These are phyloP conservation scores for Fistulinella prunicolor DNA, from an alignment of 768 basidiomycete genomes.

Conservation along the genomic window DNA sequence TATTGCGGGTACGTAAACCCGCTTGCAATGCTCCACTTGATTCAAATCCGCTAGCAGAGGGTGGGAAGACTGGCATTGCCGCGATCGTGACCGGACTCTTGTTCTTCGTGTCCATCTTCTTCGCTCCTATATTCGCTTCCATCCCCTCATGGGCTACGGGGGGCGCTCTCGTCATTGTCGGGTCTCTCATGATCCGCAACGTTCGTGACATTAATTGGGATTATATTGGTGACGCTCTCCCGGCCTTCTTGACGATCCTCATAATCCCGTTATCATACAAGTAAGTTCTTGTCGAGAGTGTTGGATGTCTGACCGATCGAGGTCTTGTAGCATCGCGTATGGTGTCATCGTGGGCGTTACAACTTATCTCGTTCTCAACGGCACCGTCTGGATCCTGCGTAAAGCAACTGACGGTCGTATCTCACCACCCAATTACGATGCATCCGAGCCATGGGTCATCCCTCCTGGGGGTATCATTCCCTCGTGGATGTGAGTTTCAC, in stretches of 20 bases:
- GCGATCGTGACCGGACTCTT: conserved; percentile 68
- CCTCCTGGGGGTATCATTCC: conserved; percentile 72
- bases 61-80: conserved; percentile 83
- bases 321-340: conserved; percentile 68
- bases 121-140: conserved; percentile 84
- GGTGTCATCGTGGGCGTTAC: conserved; percentile 80
- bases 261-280: conserved; percentile 79
- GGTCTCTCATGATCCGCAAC: conserved; percentile 87
- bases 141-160: conserved; percentile 89
- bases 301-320: not conserved
- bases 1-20: conserved; percentile 52
- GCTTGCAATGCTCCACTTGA: not conserved
- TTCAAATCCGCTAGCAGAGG: conserved; percentile 48
- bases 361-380: conserved; percentile 72
- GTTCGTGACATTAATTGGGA: conserved; percentile 88
- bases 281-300: conserved; percentile 36
- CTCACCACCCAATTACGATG: conserved; percentile 59
- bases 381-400: conserved; percentile 55
- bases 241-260: conserved; percentile 79
- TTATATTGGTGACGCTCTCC: conserved; percentile 83
- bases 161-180: conserved; percentile 79
- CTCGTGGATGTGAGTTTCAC: conserved; percentile 55
- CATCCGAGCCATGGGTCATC: conserved; percentile 65
- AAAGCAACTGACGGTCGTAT: conserved; percentile 58
- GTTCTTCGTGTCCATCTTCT: conserved; percentile 85